A percentile compares a stretch with the other conserved stretches of the same genome.
Evolutionary conservation across 2,329 filamentous ascomycete genomes (phyloP).

Genomic region (Fusarium cicatricum): DNA sequence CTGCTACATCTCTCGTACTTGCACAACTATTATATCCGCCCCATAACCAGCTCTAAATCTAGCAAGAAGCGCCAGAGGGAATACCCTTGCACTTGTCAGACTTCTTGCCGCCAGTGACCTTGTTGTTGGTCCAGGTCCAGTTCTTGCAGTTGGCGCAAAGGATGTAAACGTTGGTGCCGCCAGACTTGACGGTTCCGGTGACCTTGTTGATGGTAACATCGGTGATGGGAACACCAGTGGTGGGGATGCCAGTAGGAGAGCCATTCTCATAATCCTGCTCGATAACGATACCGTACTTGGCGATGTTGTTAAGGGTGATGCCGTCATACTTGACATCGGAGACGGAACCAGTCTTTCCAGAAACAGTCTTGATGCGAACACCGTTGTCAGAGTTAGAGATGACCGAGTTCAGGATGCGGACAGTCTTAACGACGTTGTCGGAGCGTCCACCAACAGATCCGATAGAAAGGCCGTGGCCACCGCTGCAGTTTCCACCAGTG

Average conservation of each 20-base stretch:
- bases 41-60: neutral
- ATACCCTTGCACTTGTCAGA: constrained; percentile 40
- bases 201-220: constrained; percentile 55
- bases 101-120: constrained; percentile 60
- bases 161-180: constrained; percentile 58
- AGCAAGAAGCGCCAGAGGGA: constrained; percentile 39
- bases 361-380: constrained; percentile 60
- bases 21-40: too few relatives aligned
- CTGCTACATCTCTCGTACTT: too few relatives aligned
- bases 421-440: constrained; percentile 61
- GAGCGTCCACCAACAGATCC: constrained; percentile 56
- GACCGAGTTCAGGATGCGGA: constrained; percentile 58
- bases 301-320: constrained; percentile 53
- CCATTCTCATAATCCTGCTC: constrained; percentile 60
- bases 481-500: constrained; percentile 53
- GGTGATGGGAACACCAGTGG: constrained; percentile 62
- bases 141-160: constrained; percentile 60
- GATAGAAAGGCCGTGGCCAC: constrained; percentile 55
- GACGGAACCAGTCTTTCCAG: constrained; percentile 54
- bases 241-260: constrained; percentile 54
- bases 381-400: constrained; percentile 63
- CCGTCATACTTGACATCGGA: constrained; percentile 53
- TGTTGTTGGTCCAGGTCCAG: constrained; percentile 61
- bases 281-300: constrained; percentile 51
- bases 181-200: constrained; percentile 51